phyloP scores from a whole-genome alignment of 345 rosid species.

The thale cress (Arabidopsis thaliana) region TAIR10.1 NC_003074.8:10969001-10969500 shows the following conservation, averaged over 20 bases:
- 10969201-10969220: conserved; percentile 63
- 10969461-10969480: too few species aligned
- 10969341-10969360: too few species aligned
- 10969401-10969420: too few species aligned
- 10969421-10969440: too few species aligned
- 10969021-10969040: conserved; percentile 55
- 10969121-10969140: background rate
- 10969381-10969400: too few species aligned
- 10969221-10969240: conserved; percentile 61
- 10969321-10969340: background rate
- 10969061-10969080: conserved; percentile 79
- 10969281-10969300: conserved; percentile 38
- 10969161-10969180: background rate
- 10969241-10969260: conserved; percentile 77
- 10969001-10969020: conserved; percentile 62
- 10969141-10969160: background rate
- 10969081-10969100: conserved; percentile 44
- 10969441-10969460: too few species aligned
- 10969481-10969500: too few species aligned
- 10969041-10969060: conserved; percentile 86
- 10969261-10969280: conserved; percentile 90
- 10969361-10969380: too few species aligned
- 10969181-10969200: conserved; percentile 66
- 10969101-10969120: background rate
- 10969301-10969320: conserved; percentile 14